These are phyloP conservation scores for Cephalotrichum gorgonifer DNA, from an alignment of 2,329 filamentous ascomycete genomes.

Conservation along the genomic window DNA sequence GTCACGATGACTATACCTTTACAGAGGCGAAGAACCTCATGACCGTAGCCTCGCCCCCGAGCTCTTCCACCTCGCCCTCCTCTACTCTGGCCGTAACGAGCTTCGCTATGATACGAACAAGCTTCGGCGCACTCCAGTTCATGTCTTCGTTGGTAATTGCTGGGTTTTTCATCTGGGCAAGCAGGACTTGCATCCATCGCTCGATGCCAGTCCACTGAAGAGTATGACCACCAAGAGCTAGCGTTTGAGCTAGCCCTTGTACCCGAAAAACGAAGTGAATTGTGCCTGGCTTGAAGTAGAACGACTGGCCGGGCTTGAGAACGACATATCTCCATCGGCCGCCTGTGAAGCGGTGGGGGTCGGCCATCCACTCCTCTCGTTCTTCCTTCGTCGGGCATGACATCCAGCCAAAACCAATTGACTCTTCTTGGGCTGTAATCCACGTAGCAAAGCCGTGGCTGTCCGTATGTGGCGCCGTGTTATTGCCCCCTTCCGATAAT, in stretches of 20 bases:
- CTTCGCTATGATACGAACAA: neutral
- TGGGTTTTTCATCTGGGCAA: neutral
- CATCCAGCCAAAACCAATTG: constrained; percentile 18
- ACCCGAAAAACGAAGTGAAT: constrained; percentile 23
- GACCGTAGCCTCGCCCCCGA: neutral
- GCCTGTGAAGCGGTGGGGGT: neutral
- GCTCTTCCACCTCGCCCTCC: neutral
- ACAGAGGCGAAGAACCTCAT: constrained; percentile 2
- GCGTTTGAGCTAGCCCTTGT: constrained; percentile 13
- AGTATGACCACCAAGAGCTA: constrained; percentile 21
- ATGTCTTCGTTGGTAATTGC: constrained; percentile 6
- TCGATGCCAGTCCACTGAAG: constrained; percentile 21
- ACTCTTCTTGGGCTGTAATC: constrained; percentile 18
- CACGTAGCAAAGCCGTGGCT: constrained; percentile 21
- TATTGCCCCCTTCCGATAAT: constrained; percentile 20
- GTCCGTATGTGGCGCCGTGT: constrained; percentile 22
- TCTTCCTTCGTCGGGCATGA: constrained; percentile 15
- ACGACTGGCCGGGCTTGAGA: constrained; percentile 20
- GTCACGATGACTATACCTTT: neutral
- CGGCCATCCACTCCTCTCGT: constrained; percentile 4
- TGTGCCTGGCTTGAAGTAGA: constrained; percentile 22
- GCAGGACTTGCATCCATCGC: constrained; percentile 16
- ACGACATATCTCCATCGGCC: constrained; percentile 19
- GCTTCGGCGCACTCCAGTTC: neutral
- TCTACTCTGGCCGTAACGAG: constrained; percentile 3